Evolutionary conservation across 441 rosid genomes (phyloP), one percentile per base, ranked within the genome.

Genomic region (Mallotus repandus): DNA sequence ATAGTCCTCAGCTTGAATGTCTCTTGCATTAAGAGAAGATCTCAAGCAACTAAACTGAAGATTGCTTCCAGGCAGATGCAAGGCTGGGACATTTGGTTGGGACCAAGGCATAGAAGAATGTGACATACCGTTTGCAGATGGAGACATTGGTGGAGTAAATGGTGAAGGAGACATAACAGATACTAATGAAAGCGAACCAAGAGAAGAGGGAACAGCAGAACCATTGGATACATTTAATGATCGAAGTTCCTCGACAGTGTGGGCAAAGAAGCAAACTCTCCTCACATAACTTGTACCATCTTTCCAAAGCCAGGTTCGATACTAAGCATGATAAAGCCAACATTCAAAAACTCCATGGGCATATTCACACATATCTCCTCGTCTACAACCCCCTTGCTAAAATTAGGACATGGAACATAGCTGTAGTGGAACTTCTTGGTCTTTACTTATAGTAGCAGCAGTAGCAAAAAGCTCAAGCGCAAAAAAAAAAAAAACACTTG

Each of bases 301-400:
- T 70, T 92, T 92, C 81, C 97, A 92, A 71, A 90, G 75, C 45
- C 90, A 79, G 55, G 96, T 92, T 69, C 93, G 85, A 76, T 92
- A 92, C 49, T 90, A 96, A 58, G 96, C 93, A 25, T 94, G 97
- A 81, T 91, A 95, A 53, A 91, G 88, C 97, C 95, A 91, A 70
- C 91, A 89, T 76, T 91, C 97, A 76, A 91, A 92, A 52, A 92
- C 89, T 8, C 97, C 97, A 43, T 92, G 97, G 19, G 97, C 96
- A 71, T 87, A 92, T 54, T 89, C 97, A 71, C 97, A 92, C 84
- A 84, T 71, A 72, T 90, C 94, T 0, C 88, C 90, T 41, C 86
- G 87, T 66, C 81, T 78, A 65, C 97, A 92, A 6, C 77, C 59
- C 97, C 97, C 70, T 83, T 89, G 38, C 91, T 87, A 69, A 87